These are phyloP conservation scores for Pseudogymnoascus sp. DNA, from an alignment of 2,329 filamentous ascomycete species.

Conservation along the genomic window DNA sequence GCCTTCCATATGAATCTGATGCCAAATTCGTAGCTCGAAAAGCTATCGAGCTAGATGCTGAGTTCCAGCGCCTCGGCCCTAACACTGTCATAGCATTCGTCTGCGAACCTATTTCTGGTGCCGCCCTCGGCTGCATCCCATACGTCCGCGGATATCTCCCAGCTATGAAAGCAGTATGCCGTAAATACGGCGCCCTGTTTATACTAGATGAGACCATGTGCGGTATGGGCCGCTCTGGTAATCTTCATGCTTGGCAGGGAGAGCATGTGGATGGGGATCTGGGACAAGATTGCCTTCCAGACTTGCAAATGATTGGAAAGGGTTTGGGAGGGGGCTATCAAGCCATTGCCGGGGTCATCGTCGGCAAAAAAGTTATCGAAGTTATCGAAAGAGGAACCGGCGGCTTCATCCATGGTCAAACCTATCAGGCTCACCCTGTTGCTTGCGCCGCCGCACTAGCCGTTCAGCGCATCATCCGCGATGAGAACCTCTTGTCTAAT, in stretches of 20 bases:
- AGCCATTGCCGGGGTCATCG: conserved; percentile 52
- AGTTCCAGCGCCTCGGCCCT: conserved; percentile 53
- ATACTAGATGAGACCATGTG: conserved; percentile 70
- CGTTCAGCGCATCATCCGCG: conserved; percentile 50
- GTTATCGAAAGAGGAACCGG: conserved; percentile 17
- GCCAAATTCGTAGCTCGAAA: conserved; percentile 49
- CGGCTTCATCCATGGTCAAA: conserved; percentile 37
- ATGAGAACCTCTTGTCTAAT: conserved; percentile 51
- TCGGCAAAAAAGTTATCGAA: conserved; percentile 43
- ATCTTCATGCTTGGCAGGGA: conserved; percentile 48
- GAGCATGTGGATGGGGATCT: conserved; percentile 31
- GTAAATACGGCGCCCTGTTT: conserved; percentile 63
- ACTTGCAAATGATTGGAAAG: conserved; percentile 60
- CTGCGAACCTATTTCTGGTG: conserved; percentile 59
- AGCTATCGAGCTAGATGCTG: conserved; percentile 51
- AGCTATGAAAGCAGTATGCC: conserved; percentile 60
- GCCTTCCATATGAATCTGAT: conserved; percentile 41
- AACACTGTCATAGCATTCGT: conserved; percentile 59
- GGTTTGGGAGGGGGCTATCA: conserved; percentile 58
- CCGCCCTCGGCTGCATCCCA: conserved; percentile 62
- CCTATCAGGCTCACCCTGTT: conserved; percentile 53
- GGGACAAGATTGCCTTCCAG: conserved; percentile 37
- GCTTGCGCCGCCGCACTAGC: conserved; percentile 54
- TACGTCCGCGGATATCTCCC: conserved; percentile 60
- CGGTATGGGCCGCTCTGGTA: conserved; percentile 45